These are phyloP conservation scores for Tylopilus rubrobrunneus DNA, from an alignment of 768 basidiomycete genomes.

Conservation along the genomic window DNA sequence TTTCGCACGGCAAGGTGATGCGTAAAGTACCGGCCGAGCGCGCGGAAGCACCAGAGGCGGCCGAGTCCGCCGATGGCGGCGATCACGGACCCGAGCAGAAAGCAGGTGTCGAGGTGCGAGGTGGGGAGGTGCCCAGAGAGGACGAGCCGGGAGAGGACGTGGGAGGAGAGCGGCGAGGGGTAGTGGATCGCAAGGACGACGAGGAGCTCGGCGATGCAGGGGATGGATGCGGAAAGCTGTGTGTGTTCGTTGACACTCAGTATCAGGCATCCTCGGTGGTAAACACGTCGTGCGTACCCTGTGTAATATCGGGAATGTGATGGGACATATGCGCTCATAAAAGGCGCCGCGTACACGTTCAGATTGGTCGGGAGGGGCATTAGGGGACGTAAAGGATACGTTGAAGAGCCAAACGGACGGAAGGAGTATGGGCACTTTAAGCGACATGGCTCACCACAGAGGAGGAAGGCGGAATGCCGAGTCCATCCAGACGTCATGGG, in stretches of 20 bases:
- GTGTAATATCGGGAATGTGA: constrained; percentile 19
- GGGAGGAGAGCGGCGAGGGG: constrained; percentile 20
- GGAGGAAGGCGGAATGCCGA: not conserved
- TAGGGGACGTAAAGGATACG: constrained; percentile 22
- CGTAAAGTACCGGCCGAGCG: constrained; percentile 34
- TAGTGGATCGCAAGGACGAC: constrained; percentile 17
- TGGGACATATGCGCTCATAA: constrained; percentile 23
- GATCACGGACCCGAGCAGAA: constrained; percentile 29
- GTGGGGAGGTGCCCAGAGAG: constrained; percentile 19
- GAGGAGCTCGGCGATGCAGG: constrained; percentile 26
- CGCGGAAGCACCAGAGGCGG: constrained; percentile 35
- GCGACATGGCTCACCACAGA: constrained; percentile 13
- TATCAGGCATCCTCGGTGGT: too few species aligned
- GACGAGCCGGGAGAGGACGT: constrained; percentile 18
- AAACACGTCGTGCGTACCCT: constrained; percentile 13
- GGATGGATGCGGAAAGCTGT: constrained; percentile 27
- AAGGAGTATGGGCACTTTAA: constrained; percentile 22
- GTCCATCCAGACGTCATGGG: not conserved
- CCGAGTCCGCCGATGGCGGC: constrained; percentile 29
- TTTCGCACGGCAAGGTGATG: constrained; percentile 31
- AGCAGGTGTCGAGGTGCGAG: constrained; percentile 20
- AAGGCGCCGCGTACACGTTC: constrained; percentile 19
- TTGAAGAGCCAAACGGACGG: constrained; percentile 29
- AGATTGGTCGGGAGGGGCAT: constrained; percentile 15
- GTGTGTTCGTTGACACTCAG: not conserved